Evolutionary conservation across 495 filamentous ascomycete genomes (phyloP).

Genomic region (Amphirosellinia nigrospora): DNA sequence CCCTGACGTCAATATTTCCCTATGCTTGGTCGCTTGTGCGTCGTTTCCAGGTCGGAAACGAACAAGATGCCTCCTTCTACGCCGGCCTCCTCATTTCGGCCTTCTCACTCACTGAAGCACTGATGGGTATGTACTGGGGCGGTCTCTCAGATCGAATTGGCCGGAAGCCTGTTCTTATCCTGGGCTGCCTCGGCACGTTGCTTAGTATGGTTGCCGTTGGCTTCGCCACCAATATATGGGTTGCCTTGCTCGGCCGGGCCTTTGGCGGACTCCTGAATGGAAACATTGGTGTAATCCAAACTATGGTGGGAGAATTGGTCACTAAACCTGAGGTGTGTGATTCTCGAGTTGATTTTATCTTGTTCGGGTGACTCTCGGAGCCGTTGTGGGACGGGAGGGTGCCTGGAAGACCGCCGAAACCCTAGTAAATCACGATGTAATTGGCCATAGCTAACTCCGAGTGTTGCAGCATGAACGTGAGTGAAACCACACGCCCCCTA

Average conservation of each 20-base stretch:
- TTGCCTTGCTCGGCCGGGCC: constrained; percentile 74
- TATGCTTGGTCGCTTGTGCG: constrained; percentile 87
- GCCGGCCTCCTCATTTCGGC: constrained; percentile 86
- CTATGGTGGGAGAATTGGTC: constrained; percentile 88
- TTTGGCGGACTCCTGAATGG: constrained; percentile 84
- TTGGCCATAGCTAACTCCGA: too few species aligned
- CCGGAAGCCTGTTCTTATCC: constrained; percentile 80
- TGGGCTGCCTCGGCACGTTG: constrained; percentile 82
- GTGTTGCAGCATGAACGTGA: constrained; percentile 80
- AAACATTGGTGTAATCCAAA: constrained; percentile 88
- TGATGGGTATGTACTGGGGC: constrained; percentile 88
- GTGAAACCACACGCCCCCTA: constrained; percentile 36
- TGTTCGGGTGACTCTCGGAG: too few species aligned
- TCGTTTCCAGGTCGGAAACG: constrained; percentile 70
- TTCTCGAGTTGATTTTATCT: too few species aligned
- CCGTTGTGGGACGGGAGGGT: too few species aligned
- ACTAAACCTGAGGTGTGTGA: constrained; percentile 72
- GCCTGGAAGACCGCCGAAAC: too few species aligned
- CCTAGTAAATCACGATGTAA: too few species aligned
- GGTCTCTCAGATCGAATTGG: constrained; percentile 79
- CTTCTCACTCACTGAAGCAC: constrained; percentile 79
- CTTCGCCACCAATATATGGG: constrained; percentile 79
- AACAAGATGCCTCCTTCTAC: constrained; percentile 76
- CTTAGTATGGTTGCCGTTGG: constrained; percentile 81
- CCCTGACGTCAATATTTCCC: constrained; percentile 84